Percentiles rank a stretch among this genome's conserved stretches.
phyloP scores from a whole-genome alignment of 179 eudicot species.

The Heliamphora pulchella region DNA sequence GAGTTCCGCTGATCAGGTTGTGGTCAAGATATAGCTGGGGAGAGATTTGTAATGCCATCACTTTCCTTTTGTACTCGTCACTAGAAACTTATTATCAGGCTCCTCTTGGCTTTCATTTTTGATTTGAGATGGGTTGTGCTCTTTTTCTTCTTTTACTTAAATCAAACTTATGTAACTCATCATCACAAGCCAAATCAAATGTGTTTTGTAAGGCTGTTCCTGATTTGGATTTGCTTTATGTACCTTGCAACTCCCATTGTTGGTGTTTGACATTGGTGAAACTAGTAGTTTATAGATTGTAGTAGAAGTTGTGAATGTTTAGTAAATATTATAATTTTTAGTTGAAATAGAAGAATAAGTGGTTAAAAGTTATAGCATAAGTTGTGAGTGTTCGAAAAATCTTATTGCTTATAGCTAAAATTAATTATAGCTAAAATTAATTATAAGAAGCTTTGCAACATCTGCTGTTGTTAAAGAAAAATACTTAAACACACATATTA shows the following conservation, averaged over 20 bases:
- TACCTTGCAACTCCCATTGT: neutral
- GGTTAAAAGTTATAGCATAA: too few relatives aligned
- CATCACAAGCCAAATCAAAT: neutral
- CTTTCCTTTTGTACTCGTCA: neutral
- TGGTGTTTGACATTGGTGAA: neutral
- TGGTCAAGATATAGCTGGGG: conserved; percentile 37
- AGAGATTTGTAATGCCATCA: neutral
- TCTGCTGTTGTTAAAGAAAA: too few relatives aligned
- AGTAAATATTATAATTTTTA: too few relatives aligned
- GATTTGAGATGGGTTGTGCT: neutral
- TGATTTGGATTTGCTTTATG: conserved; percentile 1
- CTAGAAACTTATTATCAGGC: neutral
- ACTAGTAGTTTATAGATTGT: too few relatives aligned
- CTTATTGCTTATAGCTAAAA: too few relatives aligned
- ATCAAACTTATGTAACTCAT: neutral
- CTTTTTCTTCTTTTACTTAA: neutral
- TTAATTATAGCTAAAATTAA: too few relatives aligned
- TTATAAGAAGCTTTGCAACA: too few relatives aligned
- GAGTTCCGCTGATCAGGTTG: conserved; percentile 66
- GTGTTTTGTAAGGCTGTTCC: neutral
- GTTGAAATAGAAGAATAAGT: too few relatives aligned
- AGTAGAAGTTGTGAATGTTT: too few relatives aligned
- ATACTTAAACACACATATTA: too few relatives aligned
- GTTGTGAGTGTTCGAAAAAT: too few relatives aligned
- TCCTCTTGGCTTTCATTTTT: neutral